These are phyloP conservation scores for Spinellus fusiger DNA, from an alignment of 192 early-diverging fungal species.

Conservation along the genomic window DNA sequence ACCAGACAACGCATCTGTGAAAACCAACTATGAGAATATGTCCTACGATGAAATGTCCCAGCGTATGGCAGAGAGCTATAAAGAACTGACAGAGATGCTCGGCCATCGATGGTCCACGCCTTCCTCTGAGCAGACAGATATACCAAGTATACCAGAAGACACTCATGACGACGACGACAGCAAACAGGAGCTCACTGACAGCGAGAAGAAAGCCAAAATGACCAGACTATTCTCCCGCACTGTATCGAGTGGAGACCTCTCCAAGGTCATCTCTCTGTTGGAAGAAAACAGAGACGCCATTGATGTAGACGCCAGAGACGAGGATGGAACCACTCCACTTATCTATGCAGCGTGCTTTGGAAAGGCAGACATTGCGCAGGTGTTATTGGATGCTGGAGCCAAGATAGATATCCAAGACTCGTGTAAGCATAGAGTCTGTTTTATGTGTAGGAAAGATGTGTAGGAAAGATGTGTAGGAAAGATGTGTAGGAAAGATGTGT, in stretches of 20 bases:
- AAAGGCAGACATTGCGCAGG: conserved; percentile 61
- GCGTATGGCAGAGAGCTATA: conserved; percentile 27
- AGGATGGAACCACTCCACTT: conserved; percentile 81
- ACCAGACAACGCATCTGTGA: background rate
- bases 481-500: background rate
- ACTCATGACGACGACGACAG: conserved; percentile 4
- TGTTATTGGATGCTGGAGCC: conserved; percentile 73
- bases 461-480: background rate
- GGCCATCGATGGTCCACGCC: conserved; percentile 12
- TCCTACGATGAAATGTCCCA: conserved; percentile 29
- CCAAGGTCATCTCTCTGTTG: conserved; percentile 54
- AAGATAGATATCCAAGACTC: conserved; percentile 66
- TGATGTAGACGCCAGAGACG: conserved; percentile 77
- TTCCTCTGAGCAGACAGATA: conserved; percentile 1
- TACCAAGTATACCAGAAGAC: background rate
- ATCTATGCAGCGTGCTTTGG: conserved; percentile 90
- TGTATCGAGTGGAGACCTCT: conserved; percentile 72
- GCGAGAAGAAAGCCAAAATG: conserved; percentile 46
- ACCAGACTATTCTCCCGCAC: conserved; percentile 64
- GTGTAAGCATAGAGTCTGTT: conserved; percentile 16
- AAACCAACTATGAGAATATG: conserved; percentile 32
- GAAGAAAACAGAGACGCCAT: conserved; percentile 47
- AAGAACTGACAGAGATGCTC: conserved; percentile 17
- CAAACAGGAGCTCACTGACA: background rate
- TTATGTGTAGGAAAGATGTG: background rate